These are phyloP conservation scores for Leishmania mexicana DNA, from an alignment of 208 protist species.

Conservation along the genomic window DNA sequence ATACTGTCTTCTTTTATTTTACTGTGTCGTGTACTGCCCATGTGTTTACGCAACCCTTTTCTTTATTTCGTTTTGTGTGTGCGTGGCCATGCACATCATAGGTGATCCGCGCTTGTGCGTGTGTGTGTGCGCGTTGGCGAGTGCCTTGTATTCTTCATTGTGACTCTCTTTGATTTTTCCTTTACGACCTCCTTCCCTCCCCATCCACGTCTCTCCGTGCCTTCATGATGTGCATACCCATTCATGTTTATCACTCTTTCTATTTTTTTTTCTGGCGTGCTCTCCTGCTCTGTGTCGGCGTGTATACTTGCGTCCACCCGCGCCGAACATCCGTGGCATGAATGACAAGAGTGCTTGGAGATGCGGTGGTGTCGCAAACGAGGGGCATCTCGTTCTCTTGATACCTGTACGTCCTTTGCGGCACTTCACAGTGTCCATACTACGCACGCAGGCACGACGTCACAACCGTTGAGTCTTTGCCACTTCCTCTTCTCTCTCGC, in stretches of 20 bases:
- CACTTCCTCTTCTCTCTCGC: not conserved
- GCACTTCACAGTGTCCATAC: no score
- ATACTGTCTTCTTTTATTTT: not conserved
- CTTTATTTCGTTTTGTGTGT: not conserved
- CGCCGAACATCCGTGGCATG: not conserved
- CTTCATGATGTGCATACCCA: not conserved
- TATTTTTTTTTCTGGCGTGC: not conserved
- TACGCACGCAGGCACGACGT: no score
- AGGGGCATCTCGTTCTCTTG: no score
- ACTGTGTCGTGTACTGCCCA: not conserved
- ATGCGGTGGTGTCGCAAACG: no score
- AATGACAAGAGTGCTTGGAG: no score
- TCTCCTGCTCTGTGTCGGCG: not conserved
- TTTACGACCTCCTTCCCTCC: not conserved
- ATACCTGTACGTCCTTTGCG: no score
- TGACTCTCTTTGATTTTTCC: not conserved
- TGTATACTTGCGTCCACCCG: not conserved
- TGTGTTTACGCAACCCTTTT: not conserved
- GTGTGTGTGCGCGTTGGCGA: not conserved
- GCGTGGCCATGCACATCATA: not conserved
- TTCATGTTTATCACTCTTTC: not conserved
- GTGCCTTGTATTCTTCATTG: not conserved
- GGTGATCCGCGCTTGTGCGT: not conserved
- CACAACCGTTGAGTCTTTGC: no score
- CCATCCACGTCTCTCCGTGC: not conserved